phyloP scores from a whole-genome alignment of 768 basidiomycete genomes.

The Mycena leptocephala region DNA sequence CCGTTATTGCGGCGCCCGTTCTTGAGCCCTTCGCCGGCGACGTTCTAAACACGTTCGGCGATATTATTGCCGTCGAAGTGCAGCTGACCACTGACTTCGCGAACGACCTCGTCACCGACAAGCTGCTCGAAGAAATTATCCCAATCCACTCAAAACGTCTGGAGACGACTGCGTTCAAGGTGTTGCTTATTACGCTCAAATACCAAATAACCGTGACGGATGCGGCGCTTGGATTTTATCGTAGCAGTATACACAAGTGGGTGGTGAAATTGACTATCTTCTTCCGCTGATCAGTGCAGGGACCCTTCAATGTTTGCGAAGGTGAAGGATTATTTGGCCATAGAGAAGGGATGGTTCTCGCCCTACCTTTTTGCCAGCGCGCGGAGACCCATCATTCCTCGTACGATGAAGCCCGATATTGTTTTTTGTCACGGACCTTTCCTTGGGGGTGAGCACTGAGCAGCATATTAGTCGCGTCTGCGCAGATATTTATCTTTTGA shows the following conservation, averaged over 20 bases:
- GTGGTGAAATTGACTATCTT: too few relatives aligned
- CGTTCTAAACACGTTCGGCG: constrained; percentile 66
- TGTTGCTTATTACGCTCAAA: constrained; percentile 72
- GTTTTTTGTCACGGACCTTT: constrained; percentile 79
- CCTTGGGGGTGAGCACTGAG: constrained; percentile 66
- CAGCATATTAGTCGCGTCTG: background rate
- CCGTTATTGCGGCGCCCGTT: constrained; percentile 63
- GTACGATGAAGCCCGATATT: constrained; percentile 77
- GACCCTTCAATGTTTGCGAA: constrained; percentile 71
- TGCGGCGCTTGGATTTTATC: constrained; percentile 74
- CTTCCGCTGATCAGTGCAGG: constrained; percentile 45
- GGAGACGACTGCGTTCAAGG: constrained; percentile 73
- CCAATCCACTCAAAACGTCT: constrained; percentile 69
- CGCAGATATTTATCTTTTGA: background rate
- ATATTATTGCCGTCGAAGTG: constrained; percentile 72
- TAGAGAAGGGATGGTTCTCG: constrained; percentile 81
- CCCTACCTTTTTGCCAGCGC: constrained; percentile 77
- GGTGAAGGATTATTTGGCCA: constrained; percentile 74
- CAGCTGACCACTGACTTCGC: constrained; percentile 65
- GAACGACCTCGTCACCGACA: constrained; percentile 68
- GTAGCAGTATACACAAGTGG: constrained; percentile 74
- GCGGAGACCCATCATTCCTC: constrained; percentile 72
- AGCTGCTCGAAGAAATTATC: constrained; percentile 63
- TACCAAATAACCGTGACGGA: constrained; percentile 73
- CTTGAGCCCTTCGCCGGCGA: constrained; percentile 72